A percentile compares a stretch with the other conserved stretches of the same genome.
Evolutionary conservation across 2,329 filamentous ascomycete genomes (phyloP).

Genomic region (Talaromyces sp.): DNA sequence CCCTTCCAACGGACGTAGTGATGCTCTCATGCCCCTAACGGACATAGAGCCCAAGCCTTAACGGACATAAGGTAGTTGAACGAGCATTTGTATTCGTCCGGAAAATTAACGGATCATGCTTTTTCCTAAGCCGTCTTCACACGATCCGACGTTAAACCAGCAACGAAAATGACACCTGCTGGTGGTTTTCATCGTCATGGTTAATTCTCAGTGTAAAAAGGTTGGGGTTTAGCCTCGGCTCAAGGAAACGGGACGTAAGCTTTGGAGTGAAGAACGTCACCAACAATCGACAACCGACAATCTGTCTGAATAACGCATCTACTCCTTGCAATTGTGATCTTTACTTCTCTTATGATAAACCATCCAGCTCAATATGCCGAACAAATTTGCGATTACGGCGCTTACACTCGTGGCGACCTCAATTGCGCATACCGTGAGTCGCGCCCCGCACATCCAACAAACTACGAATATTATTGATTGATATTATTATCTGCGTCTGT

Average conservation of each 20-base stretch:
- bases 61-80: background rate
- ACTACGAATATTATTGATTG: background rate
- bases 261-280: background rate
- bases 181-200: background rate
- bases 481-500: background rate
- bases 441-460: background rate
- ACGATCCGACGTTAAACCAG: too few relatives aligned
- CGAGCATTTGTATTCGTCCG: background rate
- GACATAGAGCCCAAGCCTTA: too few relatives aligned
- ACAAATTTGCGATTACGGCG: conserved; percentile 7
- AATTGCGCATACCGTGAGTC: conserved; percentile 20
- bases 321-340: background rate
- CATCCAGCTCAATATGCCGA: background rate
- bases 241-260: background rate
- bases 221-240: background rate
- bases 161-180: too few relatives aligned
- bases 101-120: conserved; percentile 1
- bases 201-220: background rate
- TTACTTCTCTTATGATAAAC: background rate
- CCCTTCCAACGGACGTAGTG: background rate
- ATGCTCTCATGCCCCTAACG: too few relatives aligned
- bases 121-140: conserved; percentile 1
- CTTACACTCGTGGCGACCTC: conserved; percentile 16
- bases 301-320: background rate
- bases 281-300: background rate